A percentile compares a stretch with the other conserved stretches of the same genome.
Evolutionary conservation across 2,329 filamentous ascomycete species (phyloP).

Genomic region (Ustulina deusta): DNA sequence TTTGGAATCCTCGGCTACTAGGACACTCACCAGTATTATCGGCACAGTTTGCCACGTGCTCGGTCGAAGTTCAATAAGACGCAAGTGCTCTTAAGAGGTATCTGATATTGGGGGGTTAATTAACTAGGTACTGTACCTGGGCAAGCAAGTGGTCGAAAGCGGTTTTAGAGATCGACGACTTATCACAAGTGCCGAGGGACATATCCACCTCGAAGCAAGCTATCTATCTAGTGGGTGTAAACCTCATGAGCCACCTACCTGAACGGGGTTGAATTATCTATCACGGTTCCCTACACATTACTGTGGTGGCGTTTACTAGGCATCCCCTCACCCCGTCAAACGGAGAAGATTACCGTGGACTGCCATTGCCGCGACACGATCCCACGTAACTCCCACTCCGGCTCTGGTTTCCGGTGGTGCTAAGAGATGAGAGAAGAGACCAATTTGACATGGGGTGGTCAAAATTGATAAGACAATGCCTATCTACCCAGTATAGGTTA

Average conservation of each 20-base stretch:
- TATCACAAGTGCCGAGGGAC: conserved; percentile 30
- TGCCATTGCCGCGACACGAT: conserved; percentile 12
- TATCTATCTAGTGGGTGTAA: not conserved
- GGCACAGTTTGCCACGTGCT: conserved; percentile 29
- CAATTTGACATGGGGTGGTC: not conserved
- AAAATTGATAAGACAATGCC: not conserved
- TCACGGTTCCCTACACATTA: not conserved
- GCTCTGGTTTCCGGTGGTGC: conserved; percentile 13
- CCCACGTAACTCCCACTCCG: conserved; percentile 9
- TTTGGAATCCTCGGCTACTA: not conserved
- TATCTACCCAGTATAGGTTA: not conserved
- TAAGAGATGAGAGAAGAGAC: conserved; percentile 3
- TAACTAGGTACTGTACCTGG: conserved; percentile 13
- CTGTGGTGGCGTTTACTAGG: conserved; percentile 10
- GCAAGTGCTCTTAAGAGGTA: conserved; percentile 19
- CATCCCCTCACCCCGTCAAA: not conserved
- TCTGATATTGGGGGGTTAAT: conserved; percentile 5
- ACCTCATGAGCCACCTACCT: conserved; percentile 21
- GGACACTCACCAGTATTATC: conserved; percentile 2
- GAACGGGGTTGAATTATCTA: conserved; percentile 17
- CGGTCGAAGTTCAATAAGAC: not conserved
- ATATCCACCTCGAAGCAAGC: conserved; percentile 8
- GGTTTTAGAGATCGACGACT: conserved; percentile 22
- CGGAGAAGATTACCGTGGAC: conserved; percentile 11
- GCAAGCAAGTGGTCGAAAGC: conserved; percentile 11